Conservation (phyloP, 2,329 filamentous ascomycete species). For the Falciphora oryzae region DNA sequence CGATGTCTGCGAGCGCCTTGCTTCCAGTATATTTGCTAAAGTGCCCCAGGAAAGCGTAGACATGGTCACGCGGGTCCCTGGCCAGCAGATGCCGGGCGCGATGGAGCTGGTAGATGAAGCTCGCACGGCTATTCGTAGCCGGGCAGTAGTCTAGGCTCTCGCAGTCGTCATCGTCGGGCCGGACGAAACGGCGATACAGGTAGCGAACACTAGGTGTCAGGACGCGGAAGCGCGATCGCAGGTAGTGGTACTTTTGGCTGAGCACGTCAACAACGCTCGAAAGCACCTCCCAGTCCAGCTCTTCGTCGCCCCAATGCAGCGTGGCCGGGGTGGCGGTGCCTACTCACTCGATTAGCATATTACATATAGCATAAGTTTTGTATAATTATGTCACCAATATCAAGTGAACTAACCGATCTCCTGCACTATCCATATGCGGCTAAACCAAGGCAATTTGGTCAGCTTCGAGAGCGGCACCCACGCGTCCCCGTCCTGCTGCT, state of each 20-base stretch:
- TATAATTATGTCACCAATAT: too few relatives aligned
- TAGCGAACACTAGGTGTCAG: neutral
- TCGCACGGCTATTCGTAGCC: neutral
- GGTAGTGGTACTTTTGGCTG: neutral
- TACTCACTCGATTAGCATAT: too few relatives aligned
- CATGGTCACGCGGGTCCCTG: neutral
- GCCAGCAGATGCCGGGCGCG: neutral
- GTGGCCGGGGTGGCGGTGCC: neutral
- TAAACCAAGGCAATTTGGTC: constrained; percentile 2
- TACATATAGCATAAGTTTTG: too few relatives aligned
- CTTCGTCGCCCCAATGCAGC: neutral
- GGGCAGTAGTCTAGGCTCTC: neutral
- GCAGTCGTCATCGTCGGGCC: neutral
- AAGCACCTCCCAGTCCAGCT: neutral
- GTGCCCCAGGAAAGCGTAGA: neutral
- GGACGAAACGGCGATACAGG: neutral
- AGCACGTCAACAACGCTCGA: neutral
- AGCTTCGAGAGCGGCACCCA: neutral
- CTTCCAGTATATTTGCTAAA: neutral
- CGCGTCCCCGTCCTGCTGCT: neutral
- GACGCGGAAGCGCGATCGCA: neutral
- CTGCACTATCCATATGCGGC: constrained; percentile 4
- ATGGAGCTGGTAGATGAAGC: neutral
- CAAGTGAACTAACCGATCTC: neutral
- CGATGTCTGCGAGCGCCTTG: neutral